Conservation (phyloP, 768 basidiomycete species). For the Kwoniella bestiolae region DNA sequence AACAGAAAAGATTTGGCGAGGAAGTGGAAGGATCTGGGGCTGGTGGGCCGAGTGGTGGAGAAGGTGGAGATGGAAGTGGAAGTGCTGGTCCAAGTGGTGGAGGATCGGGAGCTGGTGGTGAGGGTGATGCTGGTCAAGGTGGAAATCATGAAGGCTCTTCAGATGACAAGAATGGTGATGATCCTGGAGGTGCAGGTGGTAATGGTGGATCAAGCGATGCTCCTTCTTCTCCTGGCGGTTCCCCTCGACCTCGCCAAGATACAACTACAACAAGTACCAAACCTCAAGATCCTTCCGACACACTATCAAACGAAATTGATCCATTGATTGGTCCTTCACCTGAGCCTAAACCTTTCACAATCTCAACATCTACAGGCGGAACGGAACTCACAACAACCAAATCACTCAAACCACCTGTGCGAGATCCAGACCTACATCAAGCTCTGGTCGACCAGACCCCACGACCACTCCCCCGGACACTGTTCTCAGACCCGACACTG, state of each 20-base stretch:
- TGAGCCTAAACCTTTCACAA: neutral
- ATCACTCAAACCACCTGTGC: neutral
- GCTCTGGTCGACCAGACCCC: neutral
- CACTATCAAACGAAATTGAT: neutral
- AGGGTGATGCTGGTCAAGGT: too few relatives aligned
- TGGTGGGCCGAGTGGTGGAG: neutral
- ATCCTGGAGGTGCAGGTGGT: neutral
- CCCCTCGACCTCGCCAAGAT: neutral
- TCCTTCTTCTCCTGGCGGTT: too few relatives aligned
- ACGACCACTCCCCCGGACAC: neutral
- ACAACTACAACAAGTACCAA: neutral
- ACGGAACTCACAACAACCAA: neutral
- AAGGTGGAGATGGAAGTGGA: neutral
- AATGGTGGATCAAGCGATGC: too few relatives aligned
- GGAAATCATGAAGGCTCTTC: too few relatives aligned
- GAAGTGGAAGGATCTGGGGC: neutral
- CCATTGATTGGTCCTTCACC: neutral
- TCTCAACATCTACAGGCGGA: too few relatives aligned
- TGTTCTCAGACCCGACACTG: neutral
- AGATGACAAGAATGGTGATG: neutral
- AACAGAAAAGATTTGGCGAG: neutral
- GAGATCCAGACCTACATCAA: neutral
- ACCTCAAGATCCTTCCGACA: neutral
- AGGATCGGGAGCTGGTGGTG: neutral
- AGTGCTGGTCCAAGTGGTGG: neutral